Percentiles rank a stretch among this genome's conserved stretches.
Conservation (phyloP, 345 rosid species). For the Leavenworthia alabamica region DNA sequence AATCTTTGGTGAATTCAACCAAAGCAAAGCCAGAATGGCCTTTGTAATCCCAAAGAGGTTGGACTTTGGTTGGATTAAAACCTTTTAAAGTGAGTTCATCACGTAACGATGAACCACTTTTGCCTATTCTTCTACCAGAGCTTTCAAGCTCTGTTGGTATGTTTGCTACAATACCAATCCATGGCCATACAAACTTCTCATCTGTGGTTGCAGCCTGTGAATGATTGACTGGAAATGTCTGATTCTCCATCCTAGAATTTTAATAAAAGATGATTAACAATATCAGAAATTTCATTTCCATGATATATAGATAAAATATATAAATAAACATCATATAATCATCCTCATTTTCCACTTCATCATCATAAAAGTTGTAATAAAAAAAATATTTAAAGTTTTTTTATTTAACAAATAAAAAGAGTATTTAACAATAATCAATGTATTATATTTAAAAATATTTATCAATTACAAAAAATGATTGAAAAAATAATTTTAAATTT, state of each 20-base stretch:
- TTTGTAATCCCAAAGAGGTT: constrained; percentile 43
- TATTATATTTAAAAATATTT: too few species aligned
- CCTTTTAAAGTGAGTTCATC: constrained; percentile 48
- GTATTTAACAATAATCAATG: too few species aligned
- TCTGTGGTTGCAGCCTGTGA: background rate
- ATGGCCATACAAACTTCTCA: constrained; percentile 36
- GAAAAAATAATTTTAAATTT: too few species aligned
- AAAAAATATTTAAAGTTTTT: too few species aligned
- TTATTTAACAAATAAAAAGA: too few species aligned
- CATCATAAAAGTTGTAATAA: too few species aligned
- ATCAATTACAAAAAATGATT: too few species aligned
- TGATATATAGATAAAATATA: background rate
- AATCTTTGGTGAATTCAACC: constrained; percentile 55
- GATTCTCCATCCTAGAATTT: constrained; percentile 15
- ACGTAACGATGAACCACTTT: constrained; percentile 49
- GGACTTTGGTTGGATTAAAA: constrained; percentile 55
- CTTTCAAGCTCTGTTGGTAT: constrained; percentile 31
- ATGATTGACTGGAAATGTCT: background rate
- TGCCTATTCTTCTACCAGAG: constrained; percentile 43
- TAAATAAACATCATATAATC: too few species aligned
- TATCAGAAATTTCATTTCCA: background rate
- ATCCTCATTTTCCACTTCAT: too few species aligned
- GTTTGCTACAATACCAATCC: constrained; percentile 63
- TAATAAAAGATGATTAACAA: background rate
- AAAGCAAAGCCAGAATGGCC: constrained; percentile 65